Evolutionary conservation across 202 grass and related monocot species (phyloP), one percentile per base, ranked within the genome.

Genomic region (Cymbopogon flexuosus): DNA sequence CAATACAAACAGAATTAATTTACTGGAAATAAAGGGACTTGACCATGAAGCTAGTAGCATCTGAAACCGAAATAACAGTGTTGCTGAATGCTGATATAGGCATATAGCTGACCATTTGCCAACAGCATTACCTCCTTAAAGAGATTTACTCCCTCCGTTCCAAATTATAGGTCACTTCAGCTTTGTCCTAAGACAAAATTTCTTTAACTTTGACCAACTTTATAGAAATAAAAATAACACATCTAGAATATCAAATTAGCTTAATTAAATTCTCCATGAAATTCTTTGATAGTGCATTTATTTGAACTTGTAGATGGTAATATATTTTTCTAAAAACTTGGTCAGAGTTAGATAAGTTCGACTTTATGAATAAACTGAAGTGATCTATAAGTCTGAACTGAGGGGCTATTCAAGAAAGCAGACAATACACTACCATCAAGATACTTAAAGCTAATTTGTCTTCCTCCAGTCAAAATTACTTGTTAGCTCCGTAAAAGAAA

Each of bases 21-120:
- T 66, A 66, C 31, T 67, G 46, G 35, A 54, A 74, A 83, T 42
- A 82, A 67, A 69, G 33, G 10, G 19, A 57, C 22, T 70, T 62
- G 15, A 13, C 30, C 19, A 56, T 78, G 39, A 84, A 62, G 15
- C 8, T 51, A 74, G 65, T 13, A 1, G 41, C 27, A 73, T 29
- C 61, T 39, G 33, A 29, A 65, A 60, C 37, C 8, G 2, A 84
- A 83, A 76, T 76, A 69, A 15, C 7, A 1, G 65, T 45, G 37
- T 58, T 67, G 15, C 39, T 24, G n/a, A 27, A 27, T 27, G 27
- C 27, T 27, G 27, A 27, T 27, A 27, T 27, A 27, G 27, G 27
- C 27, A 76, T 5, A 68, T 14, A 34, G 62, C 29, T 67, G 52
- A 19, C 22, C 45, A 65, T 24, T 34, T 66, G 35, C 35, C 27